Conservation (phyloP, 768 basidiomycete genomes). For the Dentipellis sp. region DNA sequence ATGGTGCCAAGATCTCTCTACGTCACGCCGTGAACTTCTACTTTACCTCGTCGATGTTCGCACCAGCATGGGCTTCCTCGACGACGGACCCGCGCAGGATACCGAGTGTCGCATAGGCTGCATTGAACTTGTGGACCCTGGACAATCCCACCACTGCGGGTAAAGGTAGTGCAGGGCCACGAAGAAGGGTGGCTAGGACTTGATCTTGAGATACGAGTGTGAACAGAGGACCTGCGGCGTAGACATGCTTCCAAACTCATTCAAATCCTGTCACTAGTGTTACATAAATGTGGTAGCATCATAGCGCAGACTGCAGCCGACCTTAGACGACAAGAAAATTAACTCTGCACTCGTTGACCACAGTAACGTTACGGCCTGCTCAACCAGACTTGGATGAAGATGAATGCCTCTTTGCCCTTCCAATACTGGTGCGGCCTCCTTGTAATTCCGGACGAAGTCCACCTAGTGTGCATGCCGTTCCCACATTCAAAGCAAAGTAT, state of each 20-base stretch:
- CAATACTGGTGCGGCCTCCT: conserved; percentile 28
- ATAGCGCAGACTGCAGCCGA: conserved; percentile 18
- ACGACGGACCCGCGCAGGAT: conserved; percentile 31
- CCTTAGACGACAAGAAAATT: conserved; percentile 79
- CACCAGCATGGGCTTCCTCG: conserved; percentile 6
- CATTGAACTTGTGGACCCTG: conserved; percentile 58
- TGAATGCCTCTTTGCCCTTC: conserved; percentile 32
- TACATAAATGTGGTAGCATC: not conserved
- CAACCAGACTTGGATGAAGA: conserved; percentile 57
- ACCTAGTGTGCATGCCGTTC: conserved; percentile 51
- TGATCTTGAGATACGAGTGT: conserved; percentile 38
- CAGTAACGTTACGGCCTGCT: conserved; percentile 46
- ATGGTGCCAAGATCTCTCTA: conserved; percentile 18
- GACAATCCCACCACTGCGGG: conserved; percentile 71
- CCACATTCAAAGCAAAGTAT: conserved; percentile 78
- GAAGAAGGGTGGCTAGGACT: conserved; percentile 34
- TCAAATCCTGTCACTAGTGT: conserved; percentile 40
- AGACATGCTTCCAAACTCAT: conserved; percentile 79
- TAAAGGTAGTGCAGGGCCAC: conserved; percentile 38
- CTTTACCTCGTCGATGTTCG: conserved; percentile 1
- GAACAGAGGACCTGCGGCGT: conserved; percentile 43
- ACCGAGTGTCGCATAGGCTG: conserved; percentile 59
- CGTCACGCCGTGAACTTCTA: conserved; percentile 14
- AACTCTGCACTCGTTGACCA: conserved; percentile 58
- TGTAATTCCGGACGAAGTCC: conserved; percentile 40